Percentiles rank a stretch among this genome's conserved stretches.
Conservation (phyloP, 495 filamentous ascomycete genomes). For the Bathelium albidoporum region DNA sequence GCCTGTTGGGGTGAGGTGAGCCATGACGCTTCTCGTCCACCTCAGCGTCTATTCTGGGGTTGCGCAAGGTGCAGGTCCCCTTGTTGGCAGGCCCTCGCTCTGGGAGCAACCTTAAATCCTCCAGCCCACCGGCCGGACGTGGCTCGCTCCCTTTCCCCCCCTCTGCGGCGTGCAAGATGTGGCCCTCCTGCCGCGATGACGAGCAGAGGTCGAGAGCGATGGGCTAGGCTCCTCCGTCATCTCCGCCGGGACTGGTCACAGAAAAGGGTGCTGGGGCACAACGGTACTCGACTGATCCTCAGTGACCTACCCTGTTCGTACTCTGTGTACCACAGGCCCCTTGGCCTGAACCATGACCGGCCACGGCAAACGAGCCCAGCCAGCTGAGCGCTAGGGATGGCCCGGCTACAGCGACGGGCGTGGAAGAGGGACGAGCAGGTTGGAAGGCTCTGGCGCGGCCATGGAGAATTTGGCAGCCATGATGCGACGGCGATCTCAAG, state of each 20-base stretch:
- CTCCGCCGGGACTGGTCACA: conserved; percentile 1
- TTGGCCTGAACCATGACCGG: conserved; percentile 1
- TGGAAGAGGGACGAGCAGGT: neutral
- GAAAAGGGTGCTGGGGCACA: neutral
- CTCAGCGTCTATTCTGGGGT: conserved; percentile 5
- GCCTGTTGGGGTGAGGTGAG: conserved; percentile 4
- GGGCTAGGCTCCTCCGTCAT: neutral
- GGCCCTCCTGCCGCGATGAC: neutral
- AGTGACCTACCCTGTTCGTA: neutral
- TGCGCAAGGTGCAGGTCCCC: neutral
- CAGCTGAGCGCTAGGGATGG: conserved; percentile 4
- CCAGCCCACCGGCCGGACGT: neutral
- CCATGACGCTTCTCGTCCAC: neutral
- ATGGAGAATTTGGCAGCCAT: neutral
- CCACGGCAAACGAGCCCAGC: neutral
- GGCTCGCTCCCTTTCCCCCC: neutral
- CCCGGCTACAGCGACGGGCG: neutral
- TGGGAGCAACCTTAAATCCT: conserved; percentile 4
- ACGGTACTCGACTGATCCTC: neutral
- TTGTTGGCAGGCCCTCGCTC: neutral
- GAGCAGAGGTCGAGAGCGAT: neutral
- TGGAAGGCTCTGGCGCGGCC: neutral
- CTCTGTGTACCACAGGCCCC: conserved; percentile 2
- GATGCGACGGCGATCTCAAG: neutral
- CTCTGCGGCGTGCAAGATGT: neutral